phyloP scores from a whole-genome alignment of 176 grass and related monocot species.

The Carex myosuroides region DNA sequence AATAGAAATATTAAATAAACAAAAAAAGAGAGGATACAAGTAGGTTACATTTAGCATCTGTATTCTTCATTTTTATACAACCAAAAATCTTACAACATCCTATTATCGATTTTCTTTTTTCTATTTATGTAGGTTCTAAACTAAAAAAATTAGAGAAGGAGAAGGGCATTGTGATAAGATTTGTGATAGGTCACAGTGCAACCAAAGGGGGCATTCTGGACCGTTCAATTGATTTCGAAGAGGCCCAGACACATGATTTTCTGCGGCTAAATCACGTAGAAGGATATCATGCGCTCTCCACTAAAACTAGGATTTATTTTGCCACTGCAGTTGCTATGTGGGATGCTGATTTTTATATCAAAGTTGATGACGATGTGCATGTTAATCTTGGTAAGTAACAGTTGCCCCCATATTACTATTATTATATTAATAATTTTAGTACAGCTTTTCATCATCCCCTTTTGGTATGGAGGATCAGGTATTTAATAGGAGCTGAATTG shows the following conservation, averaged over 20 bases:
- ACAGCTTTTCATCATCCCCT: neutral
- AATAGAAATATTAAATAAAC: neutral
- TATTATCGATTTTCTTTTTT: neutral
- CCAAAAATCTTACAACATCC: neutral
- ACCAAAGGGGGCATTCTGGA: constrained; percentile 41
- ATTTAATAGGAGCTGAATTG: neutral
- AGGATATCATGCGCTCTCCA: constrained; percentile 80
- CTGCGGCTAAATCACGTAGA: constrained; percentile 74
- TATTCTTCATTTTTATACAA: neutral
- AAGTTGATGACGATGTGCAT: constrained; percentile 97
- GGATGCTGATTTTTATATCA: constrained; percentile 97
- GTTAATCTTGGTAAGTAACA: constrained; percentile 72
- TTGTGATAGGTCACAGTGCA: constrained; percentile 87
- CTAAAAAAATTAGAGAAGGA: constrained; percentile 64
- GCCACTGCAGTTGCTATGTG: constrained; percentile 63
- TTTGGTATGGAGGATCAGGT: neutral
- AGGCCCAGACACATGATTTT: constrained; percentile 63
- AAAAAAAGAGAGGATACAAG: neutral
- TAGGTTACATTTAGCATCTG: neutral
- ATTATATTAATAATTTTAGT: neutral
- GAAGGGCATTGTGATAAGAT: constrained; percentile 81
- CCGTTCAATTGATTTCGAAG: constrained; percentile 61
- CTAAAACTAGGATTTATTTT: constrained; percentile 89
- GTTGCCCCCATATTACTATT: neutral
- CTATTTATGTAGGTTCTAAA: constrained; percentile 38